Evolutionary conservation across 257 asterid genomes (phyloP), one percentile per base, ranked within the genome.

Genomic region (Datura wrightii): DNA sequence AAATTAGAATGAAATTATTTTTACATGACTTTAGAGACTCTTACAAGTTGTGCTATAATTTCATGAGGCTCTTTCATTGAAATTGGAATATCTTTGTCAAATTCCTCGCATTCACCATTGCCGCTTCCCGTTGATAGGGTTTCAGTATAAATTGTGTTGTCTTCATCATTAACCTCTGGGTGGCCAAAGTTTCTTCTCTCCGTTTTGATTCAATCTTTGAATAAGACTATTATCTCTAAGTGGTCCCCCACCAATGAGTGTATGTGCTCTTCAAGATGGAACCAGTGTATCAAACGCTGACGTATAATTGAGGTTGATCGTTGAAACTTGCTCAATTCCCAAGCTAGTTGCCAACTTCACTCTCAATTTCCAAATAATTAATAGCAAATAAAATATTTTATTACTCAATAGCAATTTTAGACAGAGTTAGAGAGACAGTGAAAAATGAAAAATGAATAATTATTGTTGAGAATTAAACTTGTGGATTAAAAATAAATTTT

Each of bases 131-230:
- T 7, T 69, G 14, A 19, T 69, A 69, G 13, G 78, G 39, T 69
- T 52, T 69, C 7, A 70, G 9, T 70, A 41, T 70, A 39, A 69
- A 37, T 70, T 42, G 8, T 18, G 53, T 42, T 8, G 6, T 70
- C 54, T 70, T 41, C 52, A 39, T 41, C 54, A 41, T 70, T 41
- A 70, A 69, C 15, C 34, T 69, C 53, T 41, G 2, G 54, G 79
- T 70, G 54, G 79, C 79, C 79, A 41, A 70, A 41, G 16, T 70
- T 70, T 70, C 54, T 70, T 41, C 79, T 70, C 53, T 70, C 8
- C 4, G 1, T 53, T 15, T 69, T 41, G 53, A 39, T 41, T 7
- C 52, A 67, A 7, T 67, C 52, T 67, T 52, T 67, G 19, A 36
- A 66, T 66, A 36, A 66, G 24, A 36, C 31, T 67, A 31, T 13